Conservation (phyloP, 192 early-diverging fungal species). For the Mortierella alpina region DNA sequence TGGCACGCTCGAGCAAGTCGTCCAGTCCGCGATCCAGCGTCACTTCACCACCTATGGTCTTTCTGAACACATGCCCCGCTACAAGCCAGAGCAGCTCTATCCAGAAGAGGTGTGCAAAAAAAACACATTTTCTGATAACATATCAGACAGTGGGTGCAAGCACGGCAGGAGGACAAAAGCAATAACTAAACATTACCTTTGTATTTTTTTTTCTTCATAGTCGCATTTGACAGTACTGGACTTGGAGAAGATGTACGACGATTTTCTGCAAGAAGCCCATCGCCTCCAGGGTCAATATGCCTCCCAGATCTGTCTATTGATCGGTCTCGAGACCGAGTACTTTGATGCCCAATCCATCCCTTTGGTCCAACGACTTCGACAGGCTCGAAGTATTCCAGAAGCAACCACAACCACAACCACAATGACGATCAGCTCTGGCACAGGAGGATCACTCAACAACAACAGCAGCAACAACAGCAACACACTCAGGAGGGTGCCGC, state of each 20-base stretch:
- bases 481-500: neutral
- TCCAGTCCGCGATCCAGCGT: conserved; percentile 78
- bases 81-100: conserved; percentile 82
- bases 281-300: conserved; percentile 76
- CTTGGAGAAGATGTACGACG: conserved; percentile 69
- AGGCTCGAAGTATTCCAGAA: conserved; percentile 19
- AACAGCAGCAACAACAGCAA: neutral
- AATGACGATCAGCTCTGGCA: too few species aligned
- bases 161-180: neutral
- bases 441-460: too few species aligned
- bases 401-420: neutral
- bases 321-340: conserved; percentile 92
- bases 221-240: conserved; percentile 71
- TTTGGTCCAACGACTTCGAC: conserved; percentile 62
- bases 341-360: conserved; percentile 52
- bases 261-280: conserved; percentile 80
- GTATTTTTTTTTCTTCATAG: conserved; percentile 52
- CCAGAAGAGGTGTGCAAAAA: conserved; percentile 80
- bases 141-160: neutral
- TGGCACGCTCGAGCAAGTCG: conserved; percentile 85
- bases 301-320: conserved; percentile 73
- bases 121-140: neutral
- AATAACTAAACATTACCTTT: neutral
- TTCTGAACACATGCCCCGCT: conserved; percentile 94
- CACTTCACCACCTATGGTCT: conserved; percentile 84